phyloP scores from a whole-genome alignment of 73 alveolate species.

The Paramecium tetraurelia region DNA sequence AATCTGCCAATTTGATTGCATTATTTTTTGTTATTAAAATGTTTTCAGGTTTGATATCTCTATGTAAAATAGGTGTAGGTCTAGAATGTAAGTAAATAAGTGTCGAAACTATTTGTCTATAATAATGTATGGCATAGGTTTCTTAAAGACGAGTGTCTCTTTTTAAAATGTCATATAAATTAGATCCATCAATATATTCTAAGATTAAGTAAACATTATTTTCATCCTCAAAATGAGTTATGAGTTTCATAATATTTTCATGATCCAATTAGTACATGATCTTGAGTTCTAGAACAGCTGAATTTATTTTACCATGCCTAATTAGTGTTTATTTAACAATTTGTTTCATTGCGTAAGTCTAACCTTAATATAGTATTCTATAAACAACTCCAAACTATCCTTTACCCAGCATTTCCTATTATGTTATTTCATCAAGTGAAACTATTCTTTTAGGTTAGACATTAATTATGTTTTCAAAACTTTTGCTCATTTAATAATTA shows the following conservation, averaged over 20 bases:
- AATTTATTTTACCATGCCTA: slow-evolving; percentile 68
- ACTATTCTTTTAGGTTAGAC: neutral
- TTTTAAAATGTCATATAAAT: slow-evolving; percentile 58
- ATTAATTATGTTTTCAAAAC: neutral
- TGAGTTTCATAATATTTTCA: slow-evolving; percentile 76
- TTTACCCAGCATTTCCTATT: slow-evolving; percentile 53
- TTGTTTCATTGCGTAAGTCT: slow-evolving; percentile 79
- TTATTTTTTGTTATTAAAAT: slow-evolving; percentile 79
- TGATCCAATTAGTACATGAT: slow-evolving; percentile 76
- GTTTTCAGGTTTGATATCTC: slow-evolving; percentile 94
- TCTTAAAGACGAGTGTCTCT: slow-evolving; percentile 79
- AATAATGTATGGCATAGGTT: slow-evolving; percentile 73
- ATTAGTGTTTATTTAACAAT: slow-evolving; percentile 74
- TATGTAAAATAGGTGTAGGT: slow-evolving; percentile 86
- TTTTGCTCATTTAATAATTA: neutral
- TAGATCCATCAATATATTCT: slow-evolving; percentile 84
- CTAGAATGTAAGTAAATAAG: slow-evolving; percentile 83
- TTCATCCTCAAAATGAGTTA: slow-evolving; percentile 82
- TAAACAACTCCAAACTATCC: slow-evolving; percentile 80
- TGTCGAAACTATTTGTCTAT: slow-evolving; percentile 86
- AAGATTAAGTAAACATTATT: slow-evolving; percentile 73
- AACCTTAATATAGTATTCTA: slow-evolving; percentile 67
- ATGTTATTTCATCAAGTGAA: neutral
- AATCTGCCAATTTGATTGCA: slow-evolving; percentile 85
- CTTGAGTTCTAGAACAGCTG: slow-evolving; percentile 74